phyloP scores from a whole-genome alignment of 2,329 filamentous ascomycete species.

The Ophiostoma perfectum region DNA sequence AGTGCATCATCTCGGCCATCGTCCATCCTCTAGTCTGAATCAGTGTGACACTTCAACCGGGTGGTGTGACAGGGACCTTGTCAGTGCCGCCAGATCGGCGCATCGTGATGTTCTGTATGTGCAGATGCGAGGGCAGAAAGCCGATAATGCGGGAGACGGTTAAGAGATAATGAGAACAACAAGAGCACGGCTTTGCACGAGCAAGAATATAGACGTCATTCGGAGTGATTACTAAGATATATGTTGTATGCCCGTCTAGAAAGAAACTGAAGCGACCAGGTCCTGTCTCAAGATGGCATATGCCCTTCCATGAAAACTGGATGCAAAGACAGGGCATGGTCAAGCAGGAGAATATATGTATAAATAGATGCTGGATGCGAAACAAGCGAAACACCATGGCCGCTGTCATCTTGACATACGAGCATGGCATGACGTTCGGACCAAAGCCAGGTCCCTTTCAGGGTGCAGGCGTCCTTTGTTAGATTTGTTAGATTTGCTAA shows the following conservation, averaged over 20 bases:
- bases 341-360: not conserved
- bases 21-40: not conserved
- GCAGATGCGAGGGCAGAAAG: not conserved
- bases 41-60: conserved; percentile 4
- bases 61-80: not conserved
- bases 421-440: too few species aligned
- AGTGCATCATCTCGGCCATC: not conserved
- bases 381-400: not conserved
- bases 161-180: not conserved
- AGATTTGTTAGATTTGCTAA: not conserved
- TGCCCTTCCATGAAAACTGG: not conserved
- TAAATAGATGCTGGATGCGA: not conserved
- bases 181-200: not conserved
- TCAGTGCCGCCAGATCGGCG: not conserved
- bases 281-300: not conserved
- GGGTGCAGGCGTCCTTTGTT: not conserved
- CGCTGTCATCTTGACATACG: not conserved
- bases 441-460: too few species aligned
- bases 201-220: not conserved
- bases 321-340: not conserved
- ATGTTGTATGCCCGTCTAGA: not conserved
- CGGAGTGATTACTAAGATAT: not conserved
- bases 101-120: not conserved
- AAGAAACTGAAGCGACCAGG: not conserved
- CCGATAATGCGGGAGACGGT: not conserved